Base-by-base conservation (phyloP, 1,284 basidiomycete genomes). In the Apiotrichum veenhuisii region DNA sequence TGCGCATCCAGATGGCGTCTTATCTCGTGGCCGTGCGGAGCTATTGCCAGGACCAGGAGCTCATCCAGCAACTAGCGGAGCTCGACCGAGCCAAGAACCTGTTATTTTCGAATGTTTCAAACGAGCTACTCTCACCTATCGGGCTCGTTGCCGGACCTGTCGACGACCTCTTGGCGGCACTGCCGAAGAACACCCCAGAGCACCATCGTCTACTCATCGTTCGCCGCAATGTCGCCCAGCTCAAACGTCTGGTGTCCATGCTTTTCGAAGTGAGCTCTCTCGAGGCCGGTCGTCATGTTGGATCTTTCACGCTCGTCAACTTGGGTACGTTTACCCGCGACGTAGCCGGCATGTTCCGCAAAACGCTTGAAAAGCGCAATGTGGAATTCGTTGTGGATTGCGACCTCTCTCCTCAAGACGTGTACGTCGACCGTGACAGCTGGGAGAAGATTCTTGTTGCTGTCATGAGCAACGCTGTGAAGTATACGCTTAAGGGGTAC, bases 391-490 rank as follows among this genome's bases (percentile, higher is more conserved):
- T 59, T 1, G 64, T 77, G 25, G 71, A 78, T 5, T 72, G 72
- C 45, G 77, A 79, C 50, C 48, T 68, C 9, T 43, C 60, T 2
- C 66, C 66, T 2, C 49, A 58, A 33, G 64, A 69, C 15, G 69
- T 72, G 4, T 80, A 68, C 54, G 69, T 78, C 52, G 74, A 75
- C 61, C 62, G 67, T 0, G 78, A 79, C 18, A 67, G 77, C 18
- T 78, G 75, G 74, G 78, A 80, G 52, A 79, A 78, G 59, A 68
- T 78, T 53, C 58, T 75, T 12, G 75, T 71, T 65, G 76, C 76
- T 47, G 60, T 77, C 8, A 61, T 77, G 47, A 70, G 68, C 58
- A 45, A 20, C 63, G 34, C 44, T 11, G 14, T 18, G 1, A 45
- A 33, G 27, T 45, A 45, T n/a, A 45, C 44, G 1, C 44, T 26